Conservation (phyloP, 1,139 yeast genomes). For the Yamadazyma blattariae region DNA sequence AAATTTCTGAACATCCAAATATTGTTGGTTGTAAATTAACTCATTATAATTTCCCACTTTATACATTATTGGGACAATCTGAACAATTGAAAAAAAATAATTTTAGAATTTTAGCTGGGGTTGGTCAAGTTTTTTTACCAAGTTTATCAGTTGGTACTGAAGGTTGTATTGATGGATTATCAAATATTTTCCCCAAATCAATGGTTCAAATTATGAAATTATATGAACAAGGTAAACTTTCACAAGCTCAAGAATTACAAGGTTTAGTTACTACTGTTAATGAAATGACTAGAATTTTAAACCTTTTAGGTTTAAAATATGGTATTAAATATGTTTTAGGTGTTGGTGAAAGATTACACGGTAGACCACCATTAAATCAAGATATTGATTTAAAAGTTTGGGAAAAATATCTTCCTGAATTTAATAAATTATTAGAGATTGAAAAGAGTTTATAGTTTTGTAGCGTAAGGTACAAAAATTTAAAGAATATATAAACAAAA, state of each 20-base stretch:
- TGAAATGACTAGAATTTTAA: conserved; percentile 37
- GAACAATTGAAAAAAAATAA: conserved; percentile 24
- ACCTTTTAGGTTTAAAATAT: conserved; percentile 43
- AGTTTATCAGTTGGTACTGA: conserved; percentile 20
- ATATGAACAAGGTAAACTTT: conserved; percentile 24
- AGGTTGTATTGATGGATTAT: conserved; percentile 31
- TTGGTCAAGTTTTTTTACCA: conserved; percentile 26
- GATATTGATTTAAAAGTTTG: conserved; percentile 12
- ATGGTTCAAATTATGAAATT: conserved; percentile 33
- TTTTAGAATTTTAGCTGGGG: conserved; percentile 22
- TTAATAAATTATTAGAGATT: conserved; percentile 10
- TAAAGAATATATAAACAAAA: too few species aligned
- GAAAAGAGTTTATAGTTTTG: conserved; percentile 10
- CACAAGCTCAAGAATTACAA: conserved; percentile 41
- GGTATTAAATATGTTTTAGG: conserved; percentile 28
- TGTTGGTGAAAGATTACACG: conserved; percentile 16
- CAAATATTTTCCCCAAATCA: conserved; percentile 39
- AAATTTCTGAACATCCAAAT: conserved; percentile 31
- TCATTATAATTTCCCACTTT: conserved; percentile 32
- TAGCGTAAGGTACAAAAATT: too few species aligned
- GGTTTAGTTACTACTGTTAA: conserved; percentile 37
- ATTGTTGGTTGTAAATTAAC: conserved; percentile 41
- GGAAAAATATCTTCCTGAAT: conserved; percentile 9
- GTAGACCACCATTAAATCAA: conserved; percentile 17
- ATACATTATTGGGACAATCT: conserved; percentile 34